Conservation (phyloP, 805 yeast genomes). For the Candida coquimbonensis region DNA sequence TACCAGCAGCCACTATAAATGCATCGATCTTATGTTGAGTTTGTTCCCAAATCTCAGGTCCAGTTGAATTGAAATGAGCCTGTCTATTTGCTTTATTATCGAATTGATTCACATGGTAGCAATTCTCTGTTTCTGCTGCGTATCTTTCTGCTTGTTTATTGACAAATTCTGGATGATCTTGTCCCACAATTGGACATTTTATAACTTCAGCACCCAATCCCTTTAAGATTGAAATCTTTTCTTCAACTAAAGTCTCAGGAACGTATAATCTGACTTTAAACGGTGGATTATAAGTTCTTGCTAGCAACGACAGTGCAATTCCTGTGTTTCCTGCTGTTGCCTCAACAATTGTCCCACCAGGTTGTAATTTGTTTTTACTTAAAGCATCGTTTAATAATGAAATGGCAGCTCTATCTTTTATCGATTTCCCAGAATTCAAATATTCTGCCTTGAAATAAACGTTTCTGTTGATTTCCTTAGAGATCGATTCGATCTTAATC, state of each 20-base stretch:
- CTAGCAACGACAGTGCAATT: conserved; percentile 66
- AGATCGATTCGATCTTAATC: conserved; percentile 53
- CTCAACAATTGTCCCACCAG: conserved; percentile 67
- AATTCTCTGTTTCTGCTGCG: conserved; percentile 33
- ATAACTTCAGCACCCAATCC: conserved; percentile 57
- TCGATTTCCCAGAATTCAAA: conserved; percentile 74
- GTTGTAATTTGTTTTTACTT: conserved; percentile 39
- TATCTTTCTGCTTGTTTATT: conserved; percentile 25
- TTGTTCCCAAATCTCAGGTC: conserved; percentile 72
- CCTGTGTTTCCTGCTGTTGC: conserved; percentile 89
- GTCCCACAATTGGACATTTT: conserved; percentile 61
- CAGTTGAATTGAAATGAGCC: conserved; percentile 62
- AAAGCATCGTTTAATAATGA: conserved; percentile 62
- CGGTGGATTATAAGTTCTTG: conserved; percentile 26
- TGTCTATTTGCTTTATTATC: conserved; percentile 72
- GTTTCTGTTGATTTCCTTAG: conserved; percentile 60
- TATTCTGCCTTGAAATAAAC: conserved; percentile 69
- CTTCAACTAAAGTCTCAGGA: conserved; percentile 71
- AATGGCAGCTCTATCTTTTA: conserved; percentile 75
- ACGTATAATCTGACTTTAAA: conserved; percentile 62
- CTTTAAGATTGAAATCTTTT: conserved; percentile 52
- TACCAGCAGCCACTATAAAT: conserved; percentile 73
- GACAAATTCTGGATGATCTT: conserved; percentile 41
- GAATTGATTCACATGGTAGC: conserved; percentile 76
- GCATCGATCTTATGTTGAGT: conserved; percentile 45